Evolutionary conservation across 176 grass and related monocot species (phyloP), one percentile per base, ranked within the genome.

Genomic region (Oryza nivara): DNA sequence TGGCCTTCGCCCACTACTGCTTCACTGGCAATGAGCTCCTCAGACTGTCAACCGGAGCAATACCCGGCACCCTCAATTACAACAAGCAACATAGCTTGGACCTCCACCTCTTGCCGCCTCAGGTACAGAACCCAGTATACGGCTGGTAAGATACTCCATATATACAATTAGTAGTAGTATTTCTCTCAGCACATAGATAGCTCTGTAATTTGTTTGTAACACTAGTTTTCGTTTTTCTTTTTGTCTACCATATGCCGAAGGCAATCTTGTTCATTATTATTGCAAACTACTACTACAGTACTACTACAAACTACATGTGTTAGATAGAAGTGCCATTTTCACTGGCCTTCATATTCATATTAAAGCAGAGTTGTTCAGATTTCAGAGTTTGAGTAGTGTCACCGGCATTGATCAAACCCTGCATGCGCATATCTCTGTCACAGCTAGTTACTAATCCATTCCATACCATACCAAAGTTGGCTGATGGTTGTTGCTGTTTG

Each of bases 1-100:
- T 99, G 70, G 96, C 96, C 4, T 91, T 99, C 13, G 93, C 85
- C 36, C 96, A 96, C 67, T 96, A 96, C 84, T 94, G 92, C 67
- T 52, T 96, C 36, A 99, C 96, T 8, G 93, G 93, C 43, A 99
- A 65, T 26, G 96, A 96, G 86, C 84, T 94, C 16, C 76, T 99
- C 38, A 72, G 96, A 75, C 75, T 96, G 70, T 91, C 91, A 2
- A 94, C 96, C 0, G 96, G 96, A 6, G 93, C 96, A 40, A 87
- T 99, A 35, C 96, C 96, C 0, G 84, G 91, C 19, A 92, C 96
- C 74, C 84, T 82, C 6, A 61, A 86, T 56, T 94, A 99, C 74
- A 84, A 72, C 74, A 94, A 86, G 89, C 86, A 96, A 22, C 96
- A 99, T 41, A 92, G 88, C 66, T 65, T 40, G 66, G 96, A 99